Base-by-base conservation (phyloP, 345 rosid genomes). In the Geranium rotundifolium region DNA sequence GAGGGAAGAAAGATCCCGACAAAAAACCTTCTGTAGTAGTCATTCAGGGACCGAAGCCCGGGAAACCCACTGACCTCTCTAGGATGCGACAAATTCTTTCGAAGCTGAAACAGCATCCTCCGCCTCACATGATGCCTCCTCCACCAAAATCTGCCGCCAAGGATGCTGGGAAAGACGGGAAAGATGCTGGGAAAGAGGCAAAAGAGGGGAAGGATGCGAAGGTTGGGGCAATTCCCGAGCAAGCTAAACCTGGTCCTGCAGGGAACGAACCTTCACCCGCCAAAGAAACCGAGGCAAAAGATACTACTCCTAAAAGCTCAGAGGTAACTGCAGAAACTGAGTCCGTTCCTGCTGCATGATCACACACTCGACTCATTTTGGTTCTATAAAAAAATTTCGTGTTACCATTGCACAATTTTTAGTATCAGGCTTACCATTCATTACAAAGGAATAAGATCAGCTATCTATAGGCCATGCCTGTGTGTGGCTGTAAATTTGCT, bases 1-100 rank as follows among this genome's bases (percentile, higher is more conserved):
- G 96, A 79, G 87, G 88, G 30, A 86, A 75, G 70, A 88, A 75
- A 69, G 97, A 90, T 58, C 73, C 88, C 0, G 95, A 89, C 59
- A 84, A 80, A 82, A 86, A 83, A 65, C 84, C 96, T 56, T 82
- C 85, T 0, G 64, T 85, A 52, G 29, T 17, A 14, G 79, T 93
- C 57, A 75, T 90, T 71, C 97, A 90, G 60, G 97, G 97, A 59
- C 97, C 97, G 29, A 90, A 90, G 69, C 97, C 99, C 13, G 97
- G 96, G 66, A 93, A 90, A 69, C 97, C 89, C 2, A 79, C 95
- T 8, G 97, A 93, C 68, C 84, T 88, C 17, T 65, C 86, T 23
- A 86, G 99, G 67, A 86, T 88, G 96, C 82, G 96, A 71, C 97
- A 95, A 67, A 73, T 90, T 37, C 80, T 85, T 72, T 37, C 75